Percentiles rank a stretch among this genome's conserved stretches.
Evolutionary conservation across 2,329 filamentous ascomycete genomes (phyloP).

Genomic region (Arthrobotrys conoides): DNA sequence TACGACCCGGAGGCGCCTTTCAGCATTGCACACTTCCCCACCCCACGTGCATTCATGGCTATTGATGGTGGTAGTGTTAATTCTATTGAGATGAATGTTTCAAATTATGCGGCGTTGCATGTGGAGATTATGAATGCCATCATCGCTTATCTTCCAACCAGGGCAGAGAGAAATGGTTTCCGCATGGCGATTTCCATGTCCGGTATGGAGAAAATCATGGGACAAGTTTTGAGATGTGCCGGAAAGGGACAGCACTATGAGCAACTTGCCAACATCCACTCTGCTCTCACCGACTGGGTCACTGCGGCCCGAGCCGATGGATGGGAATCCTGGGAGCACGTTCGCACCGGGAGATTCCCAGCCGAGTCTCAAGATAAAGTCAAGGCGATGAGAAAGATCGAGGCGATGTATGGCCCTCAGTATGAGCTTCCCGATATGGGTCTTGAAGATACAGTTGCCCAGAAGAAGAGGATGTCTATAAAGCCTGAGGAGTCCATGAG

Average conservation of each 20-base stretch:
- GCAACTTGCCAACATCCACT: constrained; percentile 75
- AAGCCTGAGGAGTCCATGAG: constrained; percentile 20
- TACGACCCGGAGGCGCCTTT: constrained; percentile 44
- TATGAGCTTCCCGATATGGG: constrained; percentile 53
- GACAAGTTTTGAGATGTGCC: constrained; percentile 82
- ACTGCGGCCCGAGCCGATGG: constrained; percentile 87
- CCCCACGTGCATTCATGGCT: constrained; percentile 42
- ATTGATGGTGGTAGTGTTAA: constrained; percentile 68
- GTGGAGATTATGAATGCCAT: constrained; percentile 93
- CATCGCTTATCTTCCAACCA: constrained; percentile 81
- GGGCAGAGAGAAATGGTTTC: constrained; percentile 79
- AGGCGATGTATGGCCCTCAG: constrained; percentile 54
- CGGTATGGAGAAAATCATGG: constrained; percentile 92
- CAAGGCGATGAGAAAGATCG: constrained; percentile 56
- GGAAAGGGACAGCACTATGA: constrained; percentile 52
- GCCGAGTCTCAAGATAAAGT: constrained; percentile 34
- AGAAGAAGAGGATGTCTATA: constrained; percentile 48
- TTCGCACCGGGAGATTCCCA: constrained; percentile 49
- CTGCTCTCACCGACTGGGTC: constrained; percentile 89
- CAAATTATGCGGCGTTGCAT: constrained; percentile 93
- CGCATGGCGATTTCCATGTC: constrained; percentile 84
- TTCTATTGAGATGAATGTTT: constrained; percentile 98
- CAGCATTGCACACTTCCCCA: constrained; percentile 54
- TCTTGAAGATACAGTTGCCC: constrained; percentile 43
- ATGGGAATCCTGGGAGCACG: constrained; percentile 74